Conservation (phyloP, 495 filamentous ascomycete species). For the Aspergillus conjunctus region DNA sequence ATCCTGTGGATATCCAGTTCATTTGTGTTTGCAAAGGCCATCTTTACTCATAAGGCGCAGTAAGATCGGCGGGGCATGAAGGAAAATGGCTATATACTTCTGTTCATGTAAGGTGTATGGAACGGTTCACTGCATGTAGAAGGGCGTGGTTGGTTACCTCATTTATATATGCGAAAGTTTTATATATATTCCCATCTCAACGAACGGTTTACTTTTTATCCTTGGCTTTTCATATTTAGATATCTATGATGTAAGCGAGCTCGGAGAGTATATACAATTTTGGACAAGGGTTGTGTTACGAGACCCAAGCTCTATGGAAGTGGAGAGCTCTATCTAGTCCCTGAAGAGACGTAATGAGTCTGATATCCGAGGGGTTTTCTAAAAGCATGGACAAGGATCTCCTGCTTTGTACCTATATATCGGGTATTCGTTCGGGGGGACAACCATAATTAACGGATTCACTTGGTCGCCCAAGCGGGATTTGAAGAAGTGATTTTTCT, state of each 20-base stretch:
- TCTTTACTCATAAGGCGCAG: neutral
- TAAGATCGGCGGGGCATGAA: neutral
- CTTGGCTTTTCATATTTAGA: too few relatives aligned
- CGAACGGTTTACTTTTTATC: neutral
- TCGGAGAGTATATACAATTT: too few relatives aligned
- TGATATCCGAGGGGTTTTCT: neutral
- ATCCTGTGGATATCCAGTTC: neutral
- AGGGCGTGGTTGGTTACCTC: neutral
- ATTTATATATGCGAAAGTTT: neutral
- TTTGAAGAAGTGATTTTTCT: neutral
- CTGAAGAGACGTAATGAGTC: too few relatives aligned
- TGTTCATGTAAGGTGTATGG: constrained; percentile 10
- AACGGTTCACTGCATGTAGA: constrained; percentile 14
- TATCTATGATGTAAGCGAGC: too few relatives aligned
- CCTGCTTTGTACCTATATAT: neutral
- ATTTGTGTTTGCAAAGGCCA: neutral
- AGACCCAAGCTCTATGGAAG: too few relatives aligned
- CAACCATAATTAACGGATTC: neutral
- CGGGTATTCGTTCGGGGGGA: neutral
- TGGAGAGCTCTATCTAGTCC: too few relatives aligned
- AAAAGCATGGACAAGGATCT: neutral
- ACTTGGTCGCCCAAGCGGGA: neutral
- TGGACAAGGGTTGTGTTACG: too few relatives aligned
- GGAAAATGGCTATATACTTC: neutral
- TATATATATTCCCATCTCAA: neutral